A percentile compares a stretch with the other conserved stretches of the same genome.
Conservation (phyloP, 139 green algal species). For the Bryopsis sp. region DNA sequence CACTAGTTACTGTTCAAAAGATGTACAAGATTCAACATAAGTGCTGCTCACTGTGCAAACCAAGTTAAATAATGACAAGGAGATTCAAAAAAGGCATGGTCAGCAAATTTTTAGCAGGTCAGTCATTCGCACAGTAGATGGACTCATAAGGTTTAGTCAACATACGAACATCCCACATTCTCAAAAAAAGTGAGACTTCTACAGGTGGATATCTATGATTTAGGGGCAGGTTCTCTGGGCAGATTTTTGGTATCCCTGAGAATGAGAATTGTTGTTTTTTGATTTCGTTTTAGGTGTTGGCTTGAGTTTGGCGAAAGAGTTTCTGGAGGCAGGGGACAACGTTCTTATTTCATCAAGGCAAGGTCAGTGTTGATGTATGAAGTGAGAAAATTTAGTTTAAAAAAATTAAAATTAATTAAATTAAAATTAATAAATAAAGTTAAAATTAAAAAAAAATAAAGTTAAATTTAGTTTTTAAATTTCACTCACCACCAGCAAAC, state of each 20-base stretch:
- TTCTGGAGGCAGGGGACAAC: slow-evolving; percentile 50
- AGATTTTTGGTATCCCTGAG: too few relatives aligned
- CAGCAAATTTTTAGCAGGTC: too few relatives aligned
- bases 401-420: not conserved
- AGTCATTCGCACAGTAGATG: not conserved
- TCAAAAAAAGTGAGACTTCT: too few relatives aligned
- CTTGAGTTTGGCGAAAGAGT: slow-evolving; percentile 65
- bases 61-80: too few relatives aligned
- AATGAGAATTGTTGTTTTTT: too few relatives aligned
- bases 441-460: not conserved
- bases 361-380: slow-evolving; percentile 22
- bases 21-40: too few relatives aligned
- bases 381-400: not conserved
- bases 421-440: not conserved
- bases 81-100: too few relatives aligned
- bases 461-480: not conserved
- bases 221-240: too few relatives aligned
- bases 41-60: too few relatives aligned
- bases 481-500: not conserved
- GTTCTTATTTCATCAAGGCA: slow-evolving; percentile 67
- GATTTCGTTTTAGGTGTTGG: slow-evolving; percentile 76
- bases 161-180: too few relatives aligned
- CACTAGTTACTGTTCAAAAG: too few relatives aligned
- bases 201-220: too few relatives aligned
- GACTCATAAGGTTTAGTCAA: not conserved